Base-by-base conservation (phyloP, 2,329 filamentous ascomycete genomes). In the Fusarium marasasianum region DNA sequence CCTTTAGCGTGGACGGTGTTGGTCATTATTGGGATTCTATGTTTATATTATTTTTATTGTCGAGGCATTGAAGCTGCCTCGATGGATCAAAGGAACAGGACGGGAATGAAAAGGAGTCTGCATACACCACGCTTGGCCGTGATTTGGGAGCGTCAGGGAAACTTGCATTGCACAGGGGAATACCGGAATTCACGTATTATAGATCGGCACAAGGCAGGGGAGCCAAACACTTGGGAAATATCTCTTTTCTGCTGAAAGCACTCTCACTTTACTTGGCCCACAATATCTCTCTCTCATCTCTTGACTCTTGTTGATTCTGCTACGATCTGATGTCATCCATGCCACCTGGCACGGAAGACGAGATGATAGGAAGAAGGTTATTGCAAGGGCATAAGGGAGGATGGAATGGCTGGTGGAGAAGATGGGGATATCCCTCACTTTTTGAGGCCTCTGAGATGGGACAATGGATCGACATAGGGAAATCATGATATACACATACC, bases 1-100 rank as follows among this genome's bases (percentile, higher is more conserved):
- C 78, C 73, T 72, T 74, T 57, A 71, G 75, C 73, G 76, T 77
- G 71, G 72, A 71, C 44, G 76, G 76, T 77, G 76, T 76, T 78
- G 67, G 75, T 67, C 70, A 63, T 73, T 76, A 68, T 66, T 74
- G 69, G 72, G 73, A 75, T 73, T 58, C 50, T 64, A 56, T 69
- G 54, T 62, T 74, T 65, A 66, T 71, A 54, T 56, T 77, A 47
- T 73, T 73, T 58, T 38, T 37, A 50, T 55, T n/a, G 63, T 56
- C 45, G 47, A 38, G 75, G 61, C 62, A 55, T 61, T 43, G 67
- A 66, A 51, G 43, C 64, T 56, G 71, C 57, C 63, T 74, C 66
- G 70, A 57, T 70, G 69, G 74, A 51, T 58, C 55, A 68, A 67
- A 55, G 51, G 51, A 56, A 57, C 48, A 53, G 66, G 67, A 71